These are phyloP conservation scores for Phytophthora meadii DNA, from an alignment of 352 stramenopile species.

Conservation along the genomic window DNA sequence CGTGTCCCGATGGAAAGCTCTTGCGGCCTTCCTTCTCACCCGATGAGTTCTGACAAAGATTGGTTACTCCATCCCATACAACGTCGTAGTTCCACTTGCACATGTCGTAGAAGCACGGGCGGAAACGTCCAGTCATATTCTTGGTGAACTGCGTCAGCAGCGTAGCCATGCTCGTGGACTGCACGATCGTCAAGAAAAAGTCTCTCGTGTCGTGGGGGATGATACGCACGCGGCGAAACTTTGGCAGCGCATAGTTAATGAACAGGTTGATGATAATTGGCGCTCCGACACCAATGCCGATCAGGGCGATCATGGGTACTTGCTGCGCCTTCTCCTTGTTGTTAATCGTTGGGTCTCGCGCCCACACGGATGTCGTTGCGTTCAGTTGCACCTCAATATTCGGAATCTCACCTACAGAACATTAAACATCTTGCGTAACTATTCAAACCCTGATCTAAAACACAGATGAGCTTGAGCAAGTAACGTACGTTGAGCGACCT, in stretches of 20 bases:
- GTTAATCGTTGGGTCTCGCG: conserved; percentile 64
- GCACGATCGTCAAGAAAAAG: conserved; percentile 74
- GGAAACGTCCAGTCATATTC: conserved; percentile 81
- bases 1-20: conserved; percentile 84
- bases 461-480: background rate
- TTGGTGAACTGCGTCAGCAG: conserved; percentile 84
- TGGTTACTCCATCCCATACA: conserved; percentile 77
- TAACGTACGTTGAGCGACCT: conserved; percentile 45
- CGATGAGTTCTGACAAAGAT: conserved; percentile 62
- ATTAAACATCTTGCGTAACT: conserved; percentile 20
- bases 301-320: conserved; percentile 63
- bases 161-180: conserved; percentile 63
- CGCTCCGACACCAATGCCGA: conserved; percentile 41
- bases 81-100: conserved; percentile 77
- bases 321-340: conserved; percentile 63
- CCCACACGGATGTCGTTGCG: conserved; percentile 52
- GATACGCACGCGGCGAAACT: conserved; percentile 57
- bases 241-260: conserved; percentile 69
- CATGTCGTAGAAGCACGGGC: conserved; percentile 88
- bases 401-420: conserved; percentile 54
- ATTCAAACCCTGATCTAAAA: conserved; percentile 11
- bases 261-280: conserved; percentile 67
- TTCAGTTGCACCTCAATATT: conserved; percentile 60
- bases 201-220: conserved; percentile 84
- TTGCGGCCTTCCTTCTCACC: conserved; percentile 80